Conservation (phyloP, 495 filamentous ascomycete species). For the Hypoxylon crocopeplum region DNA sequence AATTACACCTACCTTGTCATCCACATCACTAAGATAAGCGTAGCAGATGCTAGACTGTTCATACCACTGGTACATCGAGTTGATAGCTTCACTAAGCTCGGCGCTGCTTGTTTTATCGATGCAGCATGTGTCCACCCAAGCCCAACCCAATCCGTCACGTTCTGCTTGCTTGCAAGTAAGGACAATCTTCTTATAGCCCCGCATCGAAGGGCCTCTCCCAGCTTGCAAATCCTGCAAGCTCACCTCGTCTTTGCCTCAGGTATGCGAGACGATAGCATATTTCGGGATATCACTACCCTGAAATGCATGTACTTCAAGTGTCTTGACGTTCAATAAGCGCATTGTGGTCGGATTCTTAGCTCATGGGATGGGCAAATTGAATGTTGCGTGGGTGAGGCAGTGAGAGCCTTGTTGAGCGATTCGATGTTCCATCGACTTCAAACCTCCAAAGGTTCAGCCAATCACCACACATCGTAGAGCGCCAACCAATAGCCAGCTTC, state of each 20-base stretch:
- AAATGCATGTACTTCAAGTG: constrained; percentile 31
- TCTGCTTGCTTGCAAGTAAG: constrained; percentile 42
- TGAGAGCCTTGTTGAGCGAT: constrained; percentile 9
- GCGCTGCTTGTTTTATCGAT: constrained; percentile 55
- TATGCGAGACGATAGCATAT: constrained; percentile 50
- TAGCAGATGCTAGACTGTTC: constrained; percentile 41
- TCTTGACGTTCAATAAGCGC: constrained; percentile 32
- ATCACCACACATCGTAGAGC: not conserved
- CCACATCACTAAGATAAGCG: constrained; percentile 39
- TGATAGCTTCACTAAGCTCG: constrained; percentile 54
- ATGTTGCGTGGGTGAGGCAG: not conserved
- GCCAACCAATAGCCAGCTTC: not conserved
- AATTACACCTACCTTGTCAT: not conserved
- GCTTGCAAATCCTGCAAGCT: constrained; percentile 39
- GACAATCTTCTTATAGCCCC: constrained; percentile 43
- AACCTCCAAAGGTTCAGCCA: too few species aligned
- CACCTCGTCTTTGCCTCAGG: constrained; percentile 44
- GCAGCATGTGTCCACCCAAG: constrained; percentile 57
- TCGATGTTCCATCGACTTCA: too few species aligned
- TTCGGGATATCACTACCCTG: constrained; percentile 16
- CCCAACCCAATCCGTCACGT: constrained; percentile 38
- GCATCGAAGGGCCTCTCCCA: constrained; percentile 13
- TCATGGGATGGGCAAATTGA: not conserved
- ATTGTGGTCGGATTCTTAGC: constrained; percentile 9
- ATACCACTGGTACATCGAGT: constrained; percentile 58